phyloP scores from a whole-genome alignment of 1,139 yeast species.

The Sugiyamaella neomexicana region DNA sequence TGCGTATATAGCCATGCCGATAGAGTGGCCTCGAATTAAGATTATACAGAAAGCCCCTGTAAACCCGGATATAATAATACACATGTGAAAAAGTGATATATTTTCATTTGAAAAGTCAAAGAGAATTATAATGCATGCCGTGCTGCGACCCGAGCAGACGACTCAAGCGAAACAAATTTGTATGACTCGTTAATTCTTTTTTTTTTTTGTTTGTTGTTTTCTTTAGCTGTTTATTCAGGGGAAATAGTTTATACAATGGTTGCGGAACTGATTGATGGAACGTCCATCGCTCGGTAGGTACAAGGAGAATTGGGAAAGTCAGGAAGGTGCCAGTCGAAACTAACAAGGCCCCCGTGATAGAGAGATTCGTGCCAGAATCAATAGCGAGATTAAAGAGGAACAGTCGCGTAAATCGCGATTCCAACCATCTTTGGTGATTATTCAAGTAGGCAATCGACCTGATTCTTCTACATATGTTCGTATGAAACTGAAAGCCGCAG shows the following conservation, averaged over 20 bases:
- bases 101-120: too few species aligned
- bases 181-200: background rate
- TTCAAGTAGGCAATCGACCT: slow-evolving; percentile 88
- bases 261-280: slow-evolving; percentile 20
- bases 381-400: slow-evolving; percentile 53
- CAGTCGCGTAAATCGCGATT: slow-evolving; percentile 59
- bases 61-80: too few species aligned
- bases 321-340: background rate
- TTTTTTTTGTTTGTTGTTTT: too few species aligned
- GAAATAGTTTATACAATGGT: slow-evolving; percentile 9
- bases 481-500: slow-evolving; percentile 92
- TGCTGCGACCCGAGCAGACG: background rate
- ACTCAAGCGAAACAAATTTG: background rate
- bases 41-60: too few species aligned
- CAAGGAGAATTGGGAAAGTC: background rate
- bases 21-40: too few species aligned
- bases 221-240: background rate
- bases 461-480: slow-evolving; percentile 90
- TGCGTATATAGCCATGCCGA: too few species aligned
- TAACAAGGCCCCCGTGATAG: slow-evolving; percentile 13
- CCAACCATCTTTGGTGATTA: slow-evolving; percentile 74
- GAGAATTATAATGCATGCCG: too few species aligned
- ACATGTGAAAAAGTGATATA: too few species aligned
- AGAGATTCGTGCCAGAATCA: slow-evolving; percentile 38
- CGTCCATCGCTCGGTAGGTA: slow-evolving; percentile 14